Evolutionary conservation across 2,329 filamentous ascomycete species (phyloP).

Genomic region (Aureobasidium sp.): DNA sequence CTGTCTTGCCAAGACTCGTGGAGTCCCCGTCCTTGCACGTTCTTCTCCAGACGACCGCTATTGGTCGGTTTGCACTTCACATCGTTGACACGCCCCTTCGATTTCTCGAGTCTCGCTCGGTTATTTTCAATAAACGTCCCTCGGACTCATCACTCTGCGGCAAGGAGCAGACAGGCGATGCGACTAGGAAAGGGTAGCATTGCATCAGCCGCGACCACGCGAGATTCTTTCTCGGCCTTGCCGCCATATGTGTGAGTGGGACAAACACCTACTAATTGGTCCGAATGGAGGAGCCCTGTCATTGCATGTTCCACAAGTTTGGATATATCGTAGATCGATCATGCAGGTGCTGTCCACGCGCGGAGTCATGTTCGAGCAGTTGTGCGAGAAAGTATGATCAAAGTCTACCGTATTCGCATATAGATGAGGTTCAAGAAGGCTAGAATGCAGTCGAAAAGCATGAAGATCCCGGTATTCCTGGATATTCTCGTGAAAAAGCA

Average conservation of each 20-base stretch:
- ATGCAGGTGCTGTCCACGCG: background rate
- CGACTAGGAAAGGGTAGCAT: background rate
- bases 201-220: background rate
- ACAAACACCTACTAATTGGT: background rate
- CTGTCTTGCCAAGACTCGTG: conserved; percentile 13
- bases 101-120: conserved; percentile 8
- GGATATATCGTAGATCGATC: background rate
- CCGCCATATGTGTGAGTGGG: conserved; percentile 7
- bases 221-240: conserved; percentile 3
- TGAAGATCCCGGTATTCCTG: background rate
- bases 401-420: background rate
- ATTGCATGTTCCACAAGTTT: background rate
- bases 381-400: no score
- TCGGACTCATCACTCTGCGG: conserved; percentile 2
- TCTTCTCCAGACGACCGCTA: background rate
- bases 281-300: background rate
- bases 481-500: background rate
- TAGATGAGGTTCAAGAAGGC: background rate
- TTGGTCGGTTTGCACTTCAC: background rate
- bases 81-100: background rate
- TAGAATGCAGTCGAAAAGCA: background rate
- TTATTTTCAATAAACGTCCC: conserved; percentile 8
- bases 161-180: conserved; percentile 1
- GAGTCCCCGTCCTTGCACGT: background rate
- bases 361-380: background rate